Conservation (phyloP, 768 basidiomycete species). For the Glaciozyma martinii region DNA sequence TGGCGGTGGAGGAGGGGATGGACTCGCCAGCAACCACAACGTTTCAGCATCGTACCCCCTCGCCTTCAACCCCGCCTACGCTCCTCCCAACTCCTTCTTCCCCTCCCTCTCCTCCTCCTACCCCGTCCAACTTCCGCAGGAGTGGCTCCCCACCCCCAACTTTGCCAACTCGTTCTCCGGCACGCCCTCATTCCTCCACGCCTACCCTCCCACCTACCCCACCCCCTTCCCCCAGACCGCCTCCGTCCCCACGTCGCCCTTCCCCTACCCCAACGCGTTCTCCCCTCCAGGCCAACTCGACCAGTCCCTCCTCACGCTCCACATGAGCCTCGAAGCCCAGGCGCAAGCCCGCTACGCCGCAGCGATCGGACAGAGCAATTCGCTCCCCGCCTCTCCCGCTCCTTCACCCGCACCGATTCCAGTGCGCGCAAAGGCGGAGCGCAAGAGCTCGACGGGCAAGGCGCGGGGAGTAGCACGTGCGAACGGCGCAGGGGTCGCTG, state of each 20-base stretch:
- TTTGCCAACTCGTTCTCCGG: slow-evolving; percentile 10
- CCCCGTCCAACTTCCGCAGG: slow-evolving; percentile 13
- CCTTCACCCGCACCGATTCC: neutral
- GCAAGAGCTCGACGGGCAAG: neutral
- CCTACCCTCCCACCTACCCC: neutral
- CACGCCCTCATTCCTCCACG: slow-evolving; percentile 1
- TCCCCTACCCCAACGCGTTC: neutral
- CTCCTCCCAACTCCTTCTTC: slow-evolving; percentile 4
- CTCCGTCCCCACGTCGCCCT: neutral
- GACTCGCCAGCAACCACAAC: neutral
- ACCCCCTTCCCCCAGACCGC: neutral
- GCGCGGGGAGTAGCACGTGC: neutral
- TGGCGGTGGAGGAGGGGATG: neutral
- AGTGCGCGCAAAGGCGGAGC: neutral
- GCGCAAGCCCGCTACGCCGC: slow-evolving; percentile 10
- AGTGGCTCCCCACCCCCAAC: slow-evolving; percentile 14
- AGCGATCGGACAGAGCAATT: neutral
- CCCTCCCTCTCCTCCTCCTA: neutral
- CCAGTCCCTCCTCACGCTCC: slow-evolving; percentile 16
- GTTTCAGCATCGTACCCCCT: neutral
- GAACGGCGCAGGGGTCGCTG: neutral
- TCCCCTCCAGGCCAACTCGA: neutral
- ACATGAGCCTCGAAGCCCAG: slow-evolving; percentile 24
- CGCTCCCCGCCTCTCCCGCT: neutral
- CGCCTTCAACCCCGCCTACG: neutral